These are phyloP conservation scores for Porpolomopsis calyptriformis DNA, from an alignment of 768 basidiomycete genomes.

Conservation along the genomic window DNA sequence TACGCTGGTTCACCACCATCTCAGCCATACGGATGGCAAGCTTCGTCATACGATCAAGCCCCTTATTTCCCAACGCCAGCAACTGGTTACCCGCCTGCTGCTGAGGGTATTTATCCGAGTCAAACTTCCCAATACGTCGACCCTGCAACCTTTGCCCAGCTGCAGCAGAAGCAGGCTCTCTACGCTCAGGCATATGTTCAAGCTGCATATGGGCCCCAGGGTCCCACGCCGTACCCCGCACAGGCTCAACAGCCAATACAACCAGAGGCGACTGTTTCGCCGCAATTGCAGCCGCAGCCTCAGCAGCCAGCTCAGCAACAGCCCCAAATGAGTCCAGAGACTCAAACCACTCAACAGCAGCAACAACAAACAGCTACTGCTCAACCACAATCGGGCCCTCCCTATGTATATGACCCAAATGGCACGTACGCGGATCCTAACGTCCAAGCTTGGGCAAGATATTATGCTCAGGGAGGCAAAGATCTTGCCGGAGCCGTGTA, in stretches of 20 bases:
- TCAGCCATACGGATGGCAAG: slow-evolving; percentile 45
- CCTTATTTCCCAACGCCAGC: slow-evolving; percentile 16
- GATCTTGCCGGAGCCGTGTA: slow-evolving; percentile 71
- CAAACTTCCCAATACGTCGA: slow-evolving; percentile 22
- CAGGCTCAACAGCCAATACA: slow-evolving; percentile 19
- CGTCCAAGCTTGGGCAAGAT: slow-evolving; percentile 79
- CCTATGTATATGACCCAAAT: slow-evolving; percentile 52
- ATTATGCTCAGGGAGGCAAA: slow-evolving; percentile 71
- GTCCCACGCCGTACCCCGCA: slow-evolving; percentile 28
- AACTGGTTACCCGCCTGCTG: slow-evolving; percentile 11
- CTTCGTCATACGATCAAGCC: slow-evolving; percentile 13
- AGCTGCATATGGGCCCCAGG: slow-evolving; percentile 27
- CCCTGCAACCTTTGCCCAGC: slow-evolving; percentile 15
- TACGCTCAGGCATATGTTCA: slow-evolving; percentile 24
- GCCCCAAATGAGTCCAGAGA: not conserved
- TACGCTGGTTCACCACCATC: slow-evolving; percentile 16
- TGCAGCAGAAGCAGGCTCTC: slow-evolving; percentile 16
- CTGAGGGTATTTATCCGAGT: not conserved
- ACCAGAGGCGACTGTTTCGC: slow-evolving; percentile 11
- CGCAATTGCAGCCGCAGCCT: slow-evolving; percentile 18
- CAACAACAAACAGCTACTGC: slow-evolving; percentile 11
- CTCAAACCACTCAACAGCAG: slow-evolving; percentile 14
- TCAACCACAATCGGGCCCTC: slow-evolving; percentile 25
- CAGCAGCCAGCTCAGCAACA: slow-evolving; percentile 17
- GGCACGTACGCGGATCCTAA: slow-evolving; percentile 67